Evolutionary conservation across 768 basidiomycete species (phyloP).

Genomic region (Tylopilus sp.): DNA sequence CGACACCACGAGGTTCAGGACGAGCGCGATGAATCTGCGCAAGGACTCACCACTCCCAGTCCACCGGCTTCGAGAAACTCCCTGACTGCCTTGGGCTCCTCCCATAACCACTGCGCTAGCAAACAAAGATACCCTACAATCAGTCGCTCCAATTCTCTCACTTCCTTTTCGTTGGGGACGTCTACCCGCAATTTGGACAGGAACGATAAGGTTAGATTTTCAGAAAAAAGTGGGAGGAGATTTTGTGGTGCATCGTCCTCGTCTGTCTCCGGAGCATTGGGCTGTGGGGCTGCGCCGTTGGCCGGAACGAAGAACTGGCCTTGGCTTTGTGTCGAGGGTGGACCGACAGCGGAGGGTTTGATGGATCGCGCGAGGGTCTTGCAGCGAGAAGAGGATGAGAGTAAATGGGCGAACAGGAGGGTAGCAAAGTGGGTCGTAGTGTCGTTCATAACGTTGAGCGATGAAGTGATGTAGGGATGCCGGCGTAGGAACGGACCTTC

Average conservation of each 20-base stretch:
- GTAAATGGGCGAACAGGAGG: conserved; percentile 76
- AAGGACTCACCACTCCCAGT: conserved; percentile 73
- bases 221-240: conserved; percentile 80
- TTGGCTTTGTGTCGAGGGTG: conserved; percentile 30
- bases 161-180: conserved; percentile 57
- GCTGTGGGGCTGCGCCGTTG: conserved; percentile 47
- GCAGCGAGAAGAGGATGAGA: conserved; percentile 61
- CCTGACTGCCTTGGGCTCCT: conserved; percentile 82
- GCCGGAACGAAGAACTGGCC: conserved; percentile 75
- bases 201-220: conserved; percentile 85
- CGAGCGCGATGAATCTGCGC: not conserved
- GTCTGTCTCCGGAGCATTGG: conserved; percentile 37
- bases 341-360: conserved; percentile 43
- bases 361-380: conserved; percentile 65
- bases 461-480: conserved; percentile 47
- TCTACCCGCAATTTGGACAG: conserved; percentile 62
- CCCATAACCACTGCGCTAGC: conserved; percentile 94
- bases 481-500: conserved; percentile 36
- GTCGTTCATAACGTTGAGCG: conserved; percentile 53
- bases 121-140: conserved; percentile 83
- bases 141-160: conserved; percentile 86
- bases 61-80: conserved; percentile 91
- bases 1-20: not conserved
- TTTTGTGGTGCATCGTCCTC: conserved; percentile 67
- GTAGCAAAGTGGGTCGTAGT: conserved; percentile 71